Base-by-base conservation (phyloP, 306 rosid genomes). In the Lablab purpureus region DNA sequence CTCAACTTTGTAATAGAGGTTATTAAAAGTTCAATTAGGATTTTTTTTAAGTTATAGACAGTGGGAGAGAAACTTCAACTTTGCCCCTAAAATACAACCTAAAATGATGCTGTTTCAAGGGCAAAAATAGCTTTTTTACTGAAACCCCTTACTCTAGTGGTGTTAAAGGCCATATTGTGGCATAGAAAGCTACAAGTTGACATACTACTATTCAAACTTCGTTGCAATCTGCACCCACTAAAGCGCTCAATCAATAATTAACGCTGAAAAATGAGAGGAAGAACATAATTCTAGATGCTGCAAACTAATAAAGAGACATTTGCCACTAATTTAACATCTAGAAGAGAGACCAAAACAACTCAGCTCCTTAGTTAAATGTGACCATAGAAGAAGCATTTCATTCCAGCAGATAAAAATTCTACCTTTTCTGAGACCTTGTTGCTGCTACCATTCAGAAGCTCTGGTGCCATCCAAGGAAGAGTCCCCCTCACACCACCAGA, bases 401-500 rank as follows among this genome's bases (percentile, higher is more conserved):
- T 22, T 63, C 19, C 67, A 64, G 51, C 55, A 73, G 62, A 19
- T 73, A 21, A 46, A 73, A 49, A 28, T 17, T 76, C 18, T 82
- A 93, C 98, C 98, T 93, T 93, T 84, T 93, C 98, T 30, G 98
- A 91, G 79, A 93, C 98, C 88, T 84, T 93, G 84, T 86, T 93
- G 80, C 98, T 93, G 83, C 94, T 86, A 67, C 88, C 98, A 78
- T 90, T 93, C 73, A 93, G 91, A 40, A 93, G 85, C 71, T 91
- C 98, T 50, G 98, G 97, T 70, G 98, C 98, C 98, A 93, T 93
- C 98, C 98, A 93, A 46, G 98, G 98, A 10, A 93, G 89, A 54
- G 98, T 93, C 18, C 98, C 98, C 51, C 98, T 82, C 60, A 93
- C 97, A 52, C 98, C 98, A 67, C 98, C 98, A 23, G 98, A 88